phyloP scores from a whole-genome alignment of 2,329 filamentous ascomycete genomes.

The Paracoccidioides brasiliensis region DNA sequence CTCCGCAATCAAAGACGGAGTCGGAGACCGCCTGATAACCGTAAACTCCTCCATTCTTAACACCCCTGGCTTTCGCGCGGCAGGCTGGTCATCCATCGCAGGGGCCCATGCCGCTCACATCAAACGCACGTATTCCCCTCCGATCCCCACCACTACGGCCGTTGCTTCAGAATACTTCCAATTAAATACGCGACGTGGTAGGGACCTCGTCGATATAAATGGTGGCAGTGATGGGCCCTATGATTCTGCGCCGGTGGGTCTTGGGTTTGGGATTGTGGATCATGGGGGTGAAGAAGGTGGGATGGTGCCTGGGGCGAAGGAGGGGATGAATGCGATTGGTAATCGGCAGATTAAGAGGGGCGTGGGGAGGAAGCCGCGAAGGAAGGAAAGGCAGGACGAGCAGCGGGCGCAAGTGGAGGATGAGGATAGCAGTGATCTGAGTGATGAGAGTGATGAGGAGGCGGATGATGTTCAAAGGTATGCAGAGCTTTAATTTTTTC shows the following conservation, averaged over 20 bases:
- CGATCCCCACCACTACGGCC: conserved; percentile 46
- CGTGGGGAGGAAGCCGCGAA: conserved; percentile 10
- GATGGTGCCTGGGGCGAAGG: conserved; percentile 47
- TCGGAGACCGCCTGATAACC: conserved; percentile 52
- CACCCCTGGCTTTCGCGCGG: conserved; percentile 50
- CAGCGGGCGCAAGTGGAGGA: conserved; percentile 36
- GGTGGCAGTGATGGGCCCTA: conserved; percentile 19
- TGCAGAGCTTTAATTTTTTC: conserved; percentile 2
- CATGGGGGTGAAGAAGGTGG: conserved; percentile 49
- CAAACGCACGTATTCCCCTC: conserved; percentile 53
- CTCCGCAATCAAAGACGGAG: conserved; percentile 50
- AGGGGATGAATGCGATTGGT: conserved; percentile 42
- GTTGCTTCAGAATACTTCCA: conserved; percentile 51
- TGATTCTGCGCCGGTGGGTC: conserved; percentile 9
- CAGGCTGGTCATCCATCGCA: conserved; percentile 42
- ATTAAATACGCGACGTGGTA: conserved; percentile 25
- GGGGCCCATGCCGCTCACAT: conserved; percentile 39
- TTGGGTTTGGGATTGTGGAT: conserved; percentile 23
- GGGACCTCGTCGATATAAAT: conserved; percentile 7
- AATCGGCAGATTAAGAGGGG: conserved; percentile 25
- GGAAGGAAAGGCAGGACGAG: conserved; percentile 15
- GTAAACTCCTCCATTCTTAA: conserved; percentile 51
- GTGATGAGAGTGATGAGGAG: conserved; percentile 54
- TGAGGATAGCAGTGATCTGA: conserved; percentile 53
- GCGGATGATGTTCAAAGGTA: conserved; percentile 32